Base-by-base conservation (phyloP, 2,329 filamentous ascomycete genomes). In the Claviceps quebecensis region DNA sequence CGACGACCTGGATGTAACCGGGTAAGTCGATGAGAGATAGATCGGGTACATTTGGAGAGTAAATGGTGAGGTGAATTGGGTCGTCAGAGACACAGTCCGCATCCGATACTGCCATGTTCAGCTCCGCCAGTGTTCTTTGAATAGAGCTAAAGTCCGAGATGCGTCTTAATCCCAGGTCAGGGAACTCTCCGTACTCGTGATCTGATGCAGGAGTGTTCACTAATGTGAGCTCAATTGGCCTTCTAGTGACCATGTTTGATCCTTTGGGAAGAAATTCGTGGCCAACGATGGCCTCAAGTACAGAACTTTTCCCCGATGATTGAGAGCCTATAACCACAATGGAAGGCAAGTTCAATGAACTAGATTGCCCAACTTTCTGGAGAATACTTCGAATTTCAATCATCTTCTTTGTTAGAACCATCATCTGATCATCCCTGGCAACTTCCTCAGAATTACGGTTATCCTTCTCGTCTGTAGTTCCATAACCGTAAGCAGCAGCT, bases 251-350 rank as follows among this genome's bases (percentile, higher is more conserved):
- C 93, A 98, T 98, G 62, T 98, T 98, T 43, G 84, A 83, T n/a
- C 93, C 93, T 67, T 98, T 98, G 5, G 93, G 94, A 45, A 98
- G 71, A 59, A 98, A 98, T 61, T 98, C 93, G 63, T 98, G 93
- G 5, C 93, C 94, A 51, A 98, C 94, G 55, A 98, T 95, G 19
- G 93, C 87, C 67, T 98, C 93, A 47, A 98, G 68, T 1, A 98
- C 93, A 1, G 93, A 98, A 63, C 91, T 97, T 72, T 98, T 98
- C 41, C 93, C 93, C 0, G 93, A 97, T 0, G 93, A 98, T 65
- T 98, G 93, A 2, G 93, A 98, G 23, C 93, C 93, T 59, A 98
- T 96, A 39, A 98, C 93, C n/a, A 98, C 93, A 53, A 98, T 98
- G 0, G 94, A 97, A 0, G 93, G 93, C 22, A 98, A 72, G 1